Evolutionary conservation across 805 yeast genomes (phyloP).

Genomic region (Pichia manshurica): DNA sequence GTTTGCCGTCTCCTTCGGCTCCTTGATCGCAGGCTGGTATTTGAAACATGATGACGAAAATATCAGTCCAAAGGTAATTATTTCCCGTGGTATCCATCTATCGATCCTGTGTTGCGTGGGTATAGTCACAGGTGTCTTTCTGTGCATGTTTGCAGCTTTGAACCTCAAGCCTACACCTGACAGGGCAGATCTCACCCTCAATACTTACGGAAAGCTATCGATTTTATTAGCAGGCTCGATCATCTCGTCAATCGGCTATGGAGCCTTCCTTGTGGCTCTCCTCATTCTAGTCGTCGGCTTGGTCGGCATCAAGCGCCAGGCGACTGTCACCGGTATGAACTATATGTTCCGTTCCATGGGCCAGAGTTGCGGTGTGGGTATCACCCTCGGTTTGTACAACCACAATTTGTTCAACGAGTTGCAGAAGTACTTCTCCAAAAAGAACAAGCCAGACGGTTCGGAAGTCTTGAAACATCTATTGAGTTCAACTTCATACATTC

Average conservation of each 20-base stretch:
- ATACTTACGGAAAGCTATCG: slow-evolving; percentile 14
- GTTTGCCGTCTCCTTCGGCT: slow-evolving; percentile 35
- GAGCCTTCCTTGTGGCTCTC: slow-evolving; percentile 36
- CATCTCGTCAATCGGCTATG: slow-evolving; percentile 35
- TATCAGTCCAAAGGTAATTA: slow-evolving; percentile 16
- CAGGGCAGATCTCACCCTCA: slow-evolving; percentile 13
- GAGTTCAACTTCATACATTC: slow-evolving; percentile 24
- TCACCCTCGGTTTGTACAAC: slow-evolving; percentile 35
- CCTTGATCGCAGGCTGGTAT: slow-evolving; percentile 33
- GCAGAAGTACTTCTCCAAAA: slow-evolving; percentile 26
- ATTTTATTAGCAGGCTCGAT: slow-evolving; percentile 26
- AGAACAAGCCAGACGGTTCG: slow-evolving; percentile 23
- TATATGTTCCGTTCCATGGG: slow-evolving; percentile 47
- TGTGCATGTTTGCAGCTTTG: slow-evolving; percentile 17
- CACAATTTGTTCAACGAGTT: slow-evolving; percentile 28
- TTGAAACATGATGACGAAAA: slow-evolving; percentile 24
- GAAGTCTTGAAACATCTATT: slow-evolving; percentile 20
- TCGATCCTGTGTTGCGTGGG: slow-evolving; percentile 21
- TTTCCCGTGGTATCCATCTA: slow-evolving; percentile 20
- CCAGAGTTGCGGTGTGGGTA: slow-evolving; percentile 41
- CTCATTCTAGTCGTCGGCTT: slow-evolving; percentile 38
- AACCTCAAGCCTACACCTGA: slow-evolving; percentile 22
- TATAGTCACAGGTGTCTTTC: slow-evolving; percentile 21
- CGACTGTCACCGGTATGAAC: slow-evolving; percentile 44
- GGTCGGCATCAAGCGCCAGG: slow-evolving; percentile 41